Base-by-base conservation (phyloP, 192 early-diverging fungal genomes). In the Entomortierella chlamydospora region DNA sequence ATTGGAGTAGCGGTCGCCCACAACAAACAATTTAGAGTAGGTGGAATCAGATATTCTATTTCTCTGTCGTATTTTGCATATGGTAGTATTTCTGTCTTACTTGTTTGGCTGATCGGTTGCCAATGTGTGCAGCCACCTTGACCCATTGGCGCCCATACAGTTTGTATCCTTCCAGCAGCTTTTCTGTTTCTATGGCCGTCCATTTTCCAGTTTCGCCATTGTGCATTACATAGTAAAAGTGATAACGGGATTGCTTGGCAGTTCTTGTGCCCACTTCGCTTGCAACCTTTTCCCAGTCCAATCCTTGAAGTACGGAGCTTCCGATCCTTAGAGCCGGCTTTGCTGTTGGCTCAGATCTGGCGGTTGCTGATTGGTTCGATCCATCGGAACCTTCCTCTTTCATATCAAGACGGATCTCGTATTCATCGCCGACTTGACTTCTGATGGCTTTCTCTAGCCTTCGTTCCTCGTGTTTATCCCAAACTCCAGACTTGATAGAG, bases 231-330 rank as follows among this genome's bases (percentile, higher is more conserved):
- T 8, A 12, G n/a, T 70, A 61, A 42, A 70, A 61, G 23, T 53
- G 59, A 8, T 25, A 13, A 23, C 58, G 34, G 26, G 57, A 70
- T 8, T 52, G 20, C 4, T 18, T 22, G 3, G 11, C 29, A 6
- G 30, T 33, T 34, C 68, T 41, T 10, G 68, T 41, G 5, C 57
- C 43, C 28, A 68, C 67, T n/a, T 15, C 17, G 15, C 30, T 15
- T 10, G 55, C 66, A 23, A 58, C 34, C 20, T 29, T 2, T 5
- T 4, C 1, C 67, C 67, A 68, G 43, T 52, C 17, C 57, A 68
- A 34, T 9, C 2, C 1, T 8, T 0, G 3, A n/a, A 68, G 45
- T 43, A 13, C 31, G 2, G 1, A 17, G 9, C 66, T 33, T 18
- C 56, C 66, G 0, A 49, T 9, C 17, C 33, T 57, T 22, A 68